A percentile compares a stretch with the other conserved stretches of the same genome.
Evolutionary conservation across 139 green algal species (phyloP).

Genomic region (Ulvella scutata): DNA sequence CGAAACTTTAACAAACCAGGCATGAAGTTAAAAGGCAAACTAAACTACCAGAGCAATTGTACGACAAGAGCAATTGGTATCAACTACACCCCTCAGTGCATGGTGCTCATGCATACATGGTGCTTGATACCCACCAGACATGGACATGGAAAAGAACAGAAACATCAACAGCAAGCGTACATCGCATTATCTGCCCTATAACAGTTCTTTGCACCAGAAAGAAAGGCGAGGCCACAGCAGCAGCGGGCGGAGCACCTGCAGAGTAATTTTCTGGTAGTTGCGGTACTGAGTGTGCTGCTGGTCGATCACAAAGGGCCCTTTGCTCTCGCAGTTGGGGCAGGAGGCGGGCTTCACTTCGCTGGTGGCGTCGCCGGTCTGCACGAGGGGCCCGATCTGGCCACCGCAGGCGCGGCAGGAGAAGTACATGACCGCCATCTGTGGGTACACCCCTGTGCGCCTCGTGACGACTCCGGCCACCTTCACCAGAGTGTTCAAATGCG

Average conservation of each 20-base stretch:
- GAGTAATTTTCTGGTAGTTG: conserved; percentile 97
- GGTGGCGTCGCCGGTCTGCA: conserved; percentile 32
- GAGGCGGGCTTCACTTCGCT: conserved; percentile 56
- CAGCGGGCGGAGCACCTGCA: conserved; percentile 46
- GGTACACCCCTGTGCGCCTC: conserved; percentile 89
- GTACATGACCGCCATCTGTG: conserved; percentile 79
- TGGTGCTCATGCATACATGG: no score
- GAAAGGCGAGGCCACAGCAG: no score
- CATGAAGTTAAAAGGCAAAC: no score
- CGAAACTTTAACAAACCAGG: no score
- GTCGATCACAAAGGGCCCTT: conserved; percentile 87
- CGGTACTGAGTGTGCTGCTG: conserved; percentile 83
- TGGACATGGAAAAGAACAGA: no score
- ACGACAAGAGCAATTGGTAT: no score
- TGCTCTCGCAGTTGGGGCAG: conserved; percentile 75
- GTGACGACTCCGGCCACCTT: conserved; percentile 83
- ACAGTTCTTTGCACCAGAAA: no score
- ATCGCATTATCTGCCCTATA: no score
- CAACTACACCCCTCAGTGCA: no score
- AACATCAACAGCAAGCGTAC: no score
- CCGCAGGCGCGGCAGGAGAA: conserved; percentile 86
- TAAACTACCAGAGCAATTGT: no score
- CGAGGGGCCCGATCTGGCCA: conserved; percentile 77
- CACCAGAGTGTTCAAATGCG: conserved; percentile 79
- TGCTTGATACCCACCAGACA: no score